These are phyloP conservation scores for Amaranthus hypochondriacus DNA, from an alignment of 148 eudicot genomes.

Conservation along the genomic window DNA sequence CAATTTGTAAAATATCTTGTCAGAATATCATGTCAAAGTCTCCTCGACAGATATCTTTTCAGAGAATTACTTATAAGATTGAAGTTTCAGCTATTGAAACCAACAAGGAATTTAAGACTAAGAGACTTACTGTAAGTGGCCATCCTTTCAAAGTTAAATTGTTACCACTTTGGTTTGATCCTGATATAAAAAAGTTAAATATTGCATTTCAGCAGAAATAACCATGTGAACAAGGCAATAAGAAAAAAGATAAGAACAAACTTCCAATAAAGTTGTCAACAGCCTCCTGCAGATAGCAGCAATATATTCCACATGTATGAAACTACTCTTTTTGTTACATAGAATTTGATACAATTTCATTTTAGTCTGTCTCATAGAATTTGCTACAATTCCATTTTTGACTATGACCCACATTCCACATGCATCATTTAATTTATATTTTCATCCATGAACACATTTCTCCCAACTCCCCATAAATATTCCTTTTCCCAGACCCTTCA, in stretches of 20 bases:
- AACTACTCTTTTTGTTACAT: too few species aligned
- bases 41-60: neutral
- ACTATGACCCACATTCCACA: too few species aligned
- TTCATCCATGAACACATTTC: too few species aligned
- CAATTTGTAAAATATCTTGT: neutral
- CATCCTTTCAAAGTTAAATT: slow-evolving; percentile 74
- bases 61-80: neutral
- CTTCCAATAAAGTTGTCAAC: neutral
- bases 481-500: too few species aligned
- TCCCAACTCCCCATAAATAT: too few species aligned
- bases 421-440: too few species aligned
- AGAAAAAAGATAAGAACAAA: neutral
- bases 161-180: slow-evolving; percentile 58
- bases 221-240: neutral
- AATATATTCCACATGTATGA: neutral
- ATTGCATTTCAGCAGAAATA: slow-evolving; percentile 19
- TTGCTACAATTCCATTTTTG: too few species aligned
- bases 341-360: too few species aligned
- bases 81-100: neutral
- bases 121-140: slow-evolving; percentile 70
- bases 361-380: too few species aligned
- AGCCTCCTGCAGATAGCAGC: neutral
- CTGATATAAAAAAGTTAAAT: slow-evolving; percentile 32
- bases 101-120: neutral
- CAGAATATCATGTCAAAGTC: neutral